These are phyloP conservation scores for Begonia peltatifolia DNA, from an alignment of 306 rosid genomes.

Conservation along the genomic window DNA sequence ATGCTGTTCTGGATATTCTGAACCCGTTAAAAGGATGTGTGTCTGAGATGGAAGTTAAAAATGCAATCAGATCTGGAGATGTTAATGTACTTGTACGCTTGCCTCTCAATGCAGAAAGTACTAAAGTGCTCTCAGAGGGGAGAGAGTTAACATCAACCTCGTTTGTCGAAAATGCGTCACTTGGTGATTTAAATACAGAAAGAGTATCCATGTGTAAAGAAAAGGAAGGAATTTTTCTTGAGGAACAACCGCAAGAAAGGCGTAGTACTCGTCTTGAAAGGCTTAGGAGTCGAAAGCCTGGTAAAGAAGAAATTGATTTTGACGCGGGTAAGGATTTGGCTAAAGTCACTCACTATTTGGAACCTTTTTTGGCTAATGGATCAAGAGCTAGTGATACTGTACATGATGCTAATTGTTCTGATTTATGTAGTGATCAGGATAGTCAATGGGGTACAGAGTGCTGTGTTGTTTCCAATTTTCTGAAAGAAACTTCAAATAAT, in stretches of 20 bases:
- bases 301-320: conserved; percentile 74
- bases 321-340: conserved; percentile 54
- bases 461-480: conserved; percentile 46
- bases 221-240: conserved; percentile 44
- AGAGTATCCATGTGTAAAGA: conserved; percentile 36
- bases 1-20: conserved; percentile 57
- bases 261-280: conserved; percentile 93
- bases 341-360: conserved; percentile 54
- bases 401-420: conserved; percentile 19
- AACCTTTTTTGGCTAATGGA: conserved; percentile 54
- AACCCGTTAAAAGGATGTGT: conserved; percentile 26
- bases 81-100: conserved; percentile 41
- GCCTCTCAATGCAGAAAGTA: conserved; percentile 40
- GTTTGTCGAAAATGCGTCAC: conserved; percentile 19
- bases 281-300: conserved; percentile 93
- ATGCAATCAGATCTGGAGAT: conserved; percentile 49
- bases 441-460: conserved; percentile 42
- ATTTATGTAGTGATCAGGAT: conserved; percentile 15
- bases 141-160: conserved; percentile 21
- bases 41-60: conserved; percentile 22
- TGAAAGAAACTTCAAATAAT: conserved; percentile 48
- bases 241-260: conserved; percentile 84
- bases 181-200: conserved; percentile 38
- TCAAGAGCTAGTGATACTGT: conserved; percentile 22
- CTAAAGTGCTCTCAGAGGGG: conserved; percentile 26